Percentiles rank a stretch among this genome's conserved stretches.
These are phyloP conservation scores for Thraustochytrium striatum DNA, from an alignment of 352 stramenopile species.

Conservation along the genomic window DNA sequence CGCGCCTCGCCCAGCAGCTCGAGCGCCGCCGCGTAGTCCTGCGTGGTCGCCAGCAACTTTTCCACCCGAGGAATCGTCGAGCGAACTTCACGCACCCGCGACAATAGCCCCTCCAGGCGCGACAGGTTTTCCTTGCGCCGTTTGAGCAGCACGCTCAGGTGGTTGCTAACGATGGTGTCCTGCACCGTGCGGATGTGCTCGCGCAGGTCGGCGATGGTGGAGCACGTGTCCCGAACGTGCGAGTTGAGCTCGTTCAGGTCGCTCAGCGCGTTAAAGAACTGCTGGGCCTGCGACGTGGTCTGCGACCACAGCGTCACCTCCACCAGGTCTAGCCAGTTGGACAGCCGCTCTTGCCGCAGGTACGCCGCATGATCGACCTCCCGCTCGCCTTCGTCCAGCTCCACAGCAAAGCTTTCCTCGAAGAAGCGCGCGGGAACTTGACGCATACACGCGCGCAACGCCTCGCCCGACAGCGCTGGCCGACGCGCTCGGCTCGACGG, in stretches of 20 bases:
- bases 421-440: slow-evolving; percentile 15
- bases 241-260: neutral
- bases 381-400: neutral
- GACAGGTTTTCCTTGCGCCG: neutral
- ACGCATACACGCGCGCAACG: neutral
- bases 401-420: slow-evolving; percentile 2
- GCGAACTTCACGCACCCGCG: slow-evolving; percentile 20
- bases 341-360: slow-evolving; percentile 26
- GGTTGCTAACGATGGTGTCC: neutral
- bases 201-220: slow-evolving; percentile 5
- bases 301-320: slow-evolving; percentile 36
- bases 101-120: slow-evolving; percentile 1
- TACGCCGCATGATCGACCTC: slow-evolving; percentile 11
- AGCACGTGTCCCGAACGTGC: slow-evolving; percentile 5
- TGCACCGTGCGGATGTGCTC: neutral
- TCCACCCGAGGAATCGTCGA: slow-evolving; percentile 18
- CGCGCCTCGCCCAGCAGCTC: slow-evolving; percentile 17
- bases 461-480: neutral
- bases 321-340: slow-evolving; percentile 24
- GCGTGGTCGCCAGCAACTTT: neutral
- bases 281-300: slow-evolving; percentile 40
- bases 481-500: neutral
- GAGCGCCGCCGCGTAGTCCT: slow-evolving; percentile 15
- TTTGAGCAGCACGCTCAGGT: slow-evolving; percentile 21
- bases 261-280: slow-evolving; percentile 38